phyloP scores from a whole-genome alignment of 1,284 basidiomycete genomes.

The Trichosporon ovoides region DNA sequence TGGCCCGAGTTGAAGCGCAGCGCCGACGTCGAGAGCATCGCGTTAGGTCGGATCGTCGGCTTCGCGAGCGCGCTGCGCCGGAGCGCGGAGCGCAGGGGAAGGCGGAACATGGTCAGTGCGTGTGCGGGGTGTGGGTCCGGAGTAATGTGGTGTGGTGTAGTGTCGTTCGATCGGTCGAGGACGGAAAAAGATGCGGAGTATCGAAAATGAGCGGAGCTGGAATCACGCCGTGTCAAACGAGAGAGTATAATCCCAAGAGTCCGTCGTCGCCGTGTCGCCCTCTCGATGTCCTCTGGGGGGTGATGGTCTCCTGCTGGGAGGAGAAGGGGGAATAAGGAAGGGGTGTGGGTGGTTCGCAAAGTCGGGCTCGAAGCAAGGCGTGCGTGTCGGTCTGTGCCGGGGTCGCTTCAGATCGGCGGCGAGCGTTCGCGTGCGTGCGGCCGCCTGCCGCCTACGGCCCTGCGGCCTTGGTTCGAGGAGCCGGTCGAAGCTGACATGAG shows the following conservation, averaged over 20 bases:
- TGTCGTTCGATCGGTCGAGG: not conserved
- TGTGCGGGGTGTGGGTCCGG: not conserved
- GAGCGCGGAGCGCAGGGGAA: slow-evolving; percentile 8
- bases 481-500: not conserved
- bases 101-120: slow-evolving; percentile 12
- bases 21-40: slow-evolving; percentile 11
- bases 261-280: no score
- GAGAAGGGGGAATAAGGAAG: slow-evolving; percentile 11
- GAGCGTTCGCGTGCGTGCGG: not conserved
- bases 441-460: not conserved
- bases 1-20: slow-evolving; percentile 19
- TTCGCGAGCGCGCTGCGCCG: slow-evolving; percentile 5
- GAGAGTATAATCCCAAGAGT: not conserved
- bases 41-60: slow-evolving; percentile 21
- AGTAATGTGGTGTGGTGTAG: not conserved
- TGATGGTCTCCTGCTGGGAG: not conserved
- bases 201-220: not conserved
- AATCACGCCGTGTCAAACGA: not conserved
- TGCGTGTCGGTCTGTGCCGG: slow-evolving; percentile 5
- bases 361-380: not conserved
- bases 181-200: not conserved
- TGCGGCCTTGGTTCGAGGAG: no score
- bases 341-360: not conserved
- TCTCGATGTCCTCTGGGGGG: no score
- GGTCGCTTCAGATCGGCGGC: not conserved